These are phyloP conservation scores for Citrus unshiu DNA, from an alignment of 345 rosid species.

Conservation along the genomic window DNA sequence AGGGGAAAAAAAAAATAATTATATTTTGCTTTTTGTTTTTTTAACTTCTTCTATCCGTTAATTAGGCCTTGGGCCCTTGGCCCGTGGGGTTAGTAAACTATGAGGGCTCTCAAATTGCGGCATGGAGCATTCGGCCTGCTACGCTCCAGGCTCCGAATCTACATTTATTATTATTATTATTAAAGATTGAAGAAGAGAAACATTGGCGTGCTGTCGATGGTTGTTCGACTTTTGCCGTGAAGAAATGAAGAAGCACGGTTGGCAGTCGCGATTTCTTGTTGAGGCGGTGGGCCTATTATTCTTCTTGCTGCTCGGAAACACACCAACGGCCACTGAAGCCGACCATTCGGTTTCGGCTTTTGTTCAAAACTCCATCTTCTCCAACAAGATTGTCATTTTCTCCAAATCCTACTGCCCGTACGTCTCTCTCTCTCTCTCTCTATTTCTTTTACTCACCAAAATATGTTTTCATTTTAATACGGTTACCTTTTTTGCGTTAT, in stretches of 20 bases:
- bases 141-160: neutral
- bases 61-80: too few relatives aligned
- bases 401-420: slow-evolving; percentile 99
- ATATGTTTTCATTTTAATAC: neutral
- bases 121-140: neutral
- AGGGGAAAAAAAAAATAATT: too few relatives aligned
- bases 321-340: slow-evolving; percentile 29
- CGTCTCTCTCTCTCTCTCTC: slow-evolving; percentile 1
- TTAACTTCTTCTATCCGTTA: too few relatives aligned
- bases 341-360: slow-evolving; percentile 71
- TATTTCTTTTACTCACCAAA: neutral
- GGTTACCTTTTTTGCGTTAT: neutral
- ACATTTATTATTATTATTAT: too few relatives aligned
- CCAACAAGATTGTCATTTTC: slow-evolving; percentile 86
- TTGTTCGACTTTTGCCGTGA: neutral
- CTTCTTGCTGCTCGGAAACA: slow-evolving; percentile 15
- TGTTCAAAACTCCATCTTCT: slow-evolving; percentile 77
- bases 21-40: too few relatives aligned
- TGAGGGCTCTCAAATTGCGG: too few relatives aligned
- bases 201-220: too few relatives aligned
- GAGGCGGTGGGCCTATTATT: slow-evolving; percentile 6
- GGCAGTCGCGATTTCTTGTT: neutral
- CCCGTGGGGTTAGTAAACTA: too few relatives aligned
- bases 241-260: slow-evolving; percentile 11
- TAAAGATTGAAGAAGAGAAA: neutral